A percentile compares a stretch with the other conserved stretches of the same genome.
Conservation (phyloP, 2,329 filamentous ascomycete species). For the Talaromyces marneffei region DNA sequence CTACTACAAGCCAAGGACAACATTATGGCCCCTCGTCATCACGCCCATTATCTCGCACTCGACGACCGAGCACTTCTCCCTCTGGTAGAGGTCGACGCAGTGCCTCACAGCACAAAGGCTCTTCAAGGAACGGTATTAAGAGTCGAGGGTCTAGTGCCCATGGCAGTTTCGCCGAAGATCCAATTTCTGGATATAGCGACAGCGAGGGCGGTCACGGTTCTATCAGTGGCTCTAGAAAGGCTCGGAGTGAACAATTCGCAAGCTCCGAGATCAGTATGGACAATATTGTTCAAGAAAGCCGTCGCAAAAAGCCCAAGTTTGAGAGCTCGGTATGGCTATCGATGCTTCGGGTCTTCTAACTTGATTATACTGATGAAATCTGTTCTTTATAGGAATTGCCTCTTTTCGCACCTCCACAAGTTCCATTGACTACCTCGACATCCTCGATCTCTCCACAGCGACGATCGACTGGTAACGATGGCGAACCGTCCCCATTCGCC, state of each 20-base stretch:
- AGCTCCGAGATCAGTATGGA: slow-evolving; percentile 97
- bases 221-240: slow-evolving; percentile 63
- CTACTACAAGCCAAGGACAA: slow-evolving; percentile 44
- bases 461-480: slow-evolving; percentile 68
- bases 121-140: slow-evolving; percentile 62
- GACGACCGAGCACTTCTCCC: slow-evolving; percentile 73
- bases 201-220: slow-evolving; percentile 76
- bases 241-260: slow-evolving; percentile 75
- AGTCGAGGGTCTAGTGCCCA: slow-evolving; percentile 59
- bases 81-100: slow-evolving; percentile 68
- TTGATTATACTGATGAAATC: slow-evolving; percentile 16
- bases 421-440: slow-evolving; percentile 90
- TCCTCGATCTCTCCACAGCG: slow-evolving; percentile 93
- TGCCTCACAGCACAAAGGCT: slow-evolving; percentile 67
- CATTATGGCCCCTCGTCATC: slow-evolving; percentile 59
- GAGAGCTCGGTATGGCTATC: slow-evolving; percentile 83
- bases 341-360: background rate
- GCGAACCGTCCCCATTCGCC: slow-evolving; percentile 62
- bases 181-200: slow-evolving; percentile 72
- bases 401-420: slow-evolving; percentile 87
- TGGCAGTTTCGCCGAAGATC: slow-evolving; percentile 62
- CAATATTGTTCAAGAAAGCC: slow-evolving; percentile 95
- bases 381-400: slow-evolving; percentile 69
- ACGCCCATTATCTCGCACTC: slow-evolving; percentile 64
- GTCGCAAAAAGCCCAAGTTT: slow-evolving; percentile 88